Conservation (phyloP, 371 early-diverging fungal species). For the Umbelopsis sp. region DNA sequence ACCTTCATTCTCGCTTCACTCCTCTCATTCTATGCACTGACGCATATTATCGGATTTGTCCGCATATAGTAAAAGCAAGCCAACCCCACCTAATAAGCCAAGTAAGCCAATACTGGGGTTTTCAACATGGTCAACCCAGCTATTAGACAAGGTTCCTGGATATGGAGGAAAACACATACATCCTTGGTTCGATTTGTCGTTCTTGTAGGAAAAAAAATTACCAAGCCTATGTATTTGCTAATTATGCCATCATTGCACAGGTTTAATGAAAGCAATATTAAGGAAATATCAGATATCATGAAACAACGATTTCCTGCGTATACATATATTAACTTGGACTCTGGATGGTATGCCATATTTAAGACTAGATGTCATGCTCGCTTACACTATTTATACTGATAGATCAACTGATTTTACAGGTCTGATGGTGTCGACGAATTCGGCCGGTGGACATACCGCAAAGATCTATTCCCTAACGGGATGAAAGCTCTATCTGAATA, state of each 20-base stretch:
- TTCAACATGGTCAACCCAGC: slow-evolving; percentile 53
- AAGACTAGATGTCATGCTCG: background rate
- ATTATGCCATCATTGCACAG: slow-evolving; percentile 21
- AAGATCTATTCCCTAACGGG: slow-evolving; percentile 44
- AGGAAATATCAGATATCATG: slow-evolving; percentile 43
- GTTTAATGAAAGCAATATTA: slow-evolving; percentile 40
- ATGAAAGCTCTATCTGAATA: slow-evolving; percentile 33
- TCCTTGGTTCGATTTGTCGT: slow-evolving; percentile 27
- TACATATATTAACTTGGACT: slow-evolving; percentile 50
- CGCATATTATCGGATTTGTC: no score
- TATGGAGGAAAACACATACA: slow-evolving; percentile 40
- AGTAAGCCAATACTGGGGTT: slow-evolving; percentile 45
- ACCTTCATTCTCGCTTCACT: background rate
- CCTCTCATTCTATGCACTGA: background rate
- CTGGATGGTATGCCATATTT: slow-evolving; percentile 38
- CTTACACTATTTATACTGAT: background rate
- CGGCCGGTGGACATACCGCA: slow-evolving; percentile 44
- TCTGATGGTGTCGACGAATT: slow-evolving; percentile 41
- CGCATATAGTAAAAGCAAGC: background rate
- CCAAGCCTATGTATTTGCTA: background rate
- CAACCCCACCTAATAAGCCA: slow-evolving; percentile 2
- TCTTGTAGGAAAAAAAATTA: background rate
- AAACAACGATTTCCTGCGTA: slow-evolving; percentile 41
- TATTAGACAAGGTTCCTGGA: slow-evolving; percentile 45
- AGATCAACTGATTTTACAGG: slow-evolving; percentile 24